Conservation (phyloP, 176 grass and related monocot genomes). For the Aegilops bicornis region DNA sequence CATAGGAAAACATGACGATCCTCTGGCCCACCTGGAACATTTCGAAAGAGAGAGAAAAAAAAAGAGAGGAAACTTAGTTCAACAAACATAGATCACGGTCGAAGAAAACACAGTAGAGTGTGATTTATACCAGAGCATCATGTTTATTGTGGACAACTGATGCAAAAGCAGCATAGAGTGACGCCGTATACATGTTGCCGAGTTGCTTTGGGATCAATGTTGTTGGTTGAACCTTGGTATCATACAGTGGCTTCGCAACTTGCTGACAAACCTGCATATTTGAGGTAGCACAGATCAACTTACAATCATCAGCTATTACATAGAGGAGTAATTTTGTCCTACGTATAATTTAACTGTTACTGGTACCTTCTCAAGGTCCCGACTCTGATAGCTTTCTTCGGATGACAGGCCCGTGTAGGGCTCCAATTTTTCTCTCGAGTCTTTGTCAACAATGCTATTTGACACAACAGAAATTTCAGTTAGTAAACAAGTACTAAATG, state of each 20-base stretch:
- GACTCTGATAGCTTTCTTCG: slow-evolving; percentile 89
- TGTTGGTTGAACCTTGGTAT: slow-evolving; percentile 74
- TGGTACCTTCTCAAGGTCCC: slow-evolving; percentile 81
- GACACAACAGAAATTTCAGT: slow-evolving; percentile 17
- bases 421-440: slow-evolving; percentile 67
- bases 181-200: slow-evolving; percentile 98
- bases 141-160: slow-evolving; percentile 88
- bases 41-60: not conserved
- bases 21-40: slow-evolving; percentile 67
- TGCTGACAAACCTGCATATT: slow-evolving; percentile 72
- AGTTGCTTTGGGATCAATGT: slow-evolving; percentile 91
- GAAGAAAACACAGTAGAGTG: not conserved
- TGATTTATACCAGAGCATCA: slow-evolving; percentile 57
- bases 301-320: not conserved
- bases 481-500: not conserved
- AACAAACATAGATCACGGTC: not conserved
- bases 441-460: slow-evolving; percentile 47
- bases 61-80: not conserved
- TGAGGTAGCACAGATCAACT: not conserved
- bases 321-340: not conserved
- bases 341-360: not conserved
- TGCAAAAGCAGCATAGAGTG: slow-evolving; percentile 88
- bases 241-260: slow-evolving; percentile 71
- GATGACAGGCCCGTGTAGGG: slow-evolving; percentile 53
- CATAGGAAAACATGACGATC: slow-evolving; percentile 97